Conservation (phyloP, 1,284 basidiomycete genomes). For the Microbotryomycetes sp. region DNA sequence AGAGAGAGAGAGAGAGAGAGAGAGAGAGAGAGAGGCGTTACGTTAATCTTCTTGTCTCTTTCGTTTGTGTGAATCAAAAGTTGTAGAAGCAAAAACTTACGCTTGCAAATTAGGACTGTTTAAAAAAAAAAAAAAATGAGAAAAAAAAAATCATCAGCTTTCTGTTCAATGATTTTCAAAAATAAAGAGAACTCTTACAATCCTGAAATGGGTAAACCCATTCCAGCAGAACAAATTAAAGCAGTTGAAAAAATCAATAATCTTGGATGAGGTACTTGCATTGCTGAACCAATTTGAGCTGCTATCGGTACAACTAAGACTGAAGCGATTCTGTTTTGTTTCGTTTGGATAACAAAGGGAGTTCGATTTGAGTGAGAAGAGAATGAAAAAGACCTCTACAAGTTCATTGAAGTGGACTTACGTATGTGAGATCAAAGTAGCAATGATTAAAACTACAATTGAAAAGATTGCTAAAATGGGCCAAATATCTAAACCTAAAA, state of each 20-base stretch:
- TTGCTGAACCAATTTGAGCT: conserved; percentile 71
- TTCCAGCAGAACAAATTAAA: conserved; percentile 87
- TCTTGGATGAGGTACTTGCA: conserved; percentile 63
- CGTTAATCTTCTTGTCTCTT: too few species aligned
- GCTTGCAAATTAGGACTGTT: conserved; percentile 10
- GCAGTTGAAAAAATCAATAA: conserved; percentile 84
- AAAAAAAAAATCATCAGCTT: not conserved
- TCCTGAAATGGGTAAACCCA: conserved; percentile 96
- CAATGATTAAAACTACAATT: conserved; percentile 75
- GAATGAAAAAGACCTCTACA: not conserved
- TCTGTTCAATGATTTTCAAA: not conserved
- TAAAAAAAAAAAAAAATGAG: not conserved
- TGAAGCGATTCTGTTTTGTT: conserved; percentile 60
- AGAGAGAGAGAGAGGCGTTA: not conserved
- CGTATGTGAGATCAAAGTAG: conserved; percentile 90
- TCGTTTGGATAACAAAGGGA: conserved; percentile 27
- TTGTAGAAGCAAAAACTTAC: not conserved
- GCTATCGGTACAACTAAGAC: conserved; percentile 95
- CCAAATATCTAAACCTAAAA: conserved; percentile 68
- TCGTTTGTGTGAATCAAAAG: not conserved
- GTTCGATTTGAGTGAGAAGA: too few species aligned
- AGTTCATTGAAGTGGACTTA: conserved; percentile 1
- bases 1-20: too few species aligned
- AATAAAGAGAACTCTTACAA: conserved; percentile 49
- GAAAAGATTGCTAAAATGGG: conserved; percentile 79